Evolutionary conservation across 805 yeast genomes (phyloP).

Genomic region (Metschnikowia similis): DNA sequence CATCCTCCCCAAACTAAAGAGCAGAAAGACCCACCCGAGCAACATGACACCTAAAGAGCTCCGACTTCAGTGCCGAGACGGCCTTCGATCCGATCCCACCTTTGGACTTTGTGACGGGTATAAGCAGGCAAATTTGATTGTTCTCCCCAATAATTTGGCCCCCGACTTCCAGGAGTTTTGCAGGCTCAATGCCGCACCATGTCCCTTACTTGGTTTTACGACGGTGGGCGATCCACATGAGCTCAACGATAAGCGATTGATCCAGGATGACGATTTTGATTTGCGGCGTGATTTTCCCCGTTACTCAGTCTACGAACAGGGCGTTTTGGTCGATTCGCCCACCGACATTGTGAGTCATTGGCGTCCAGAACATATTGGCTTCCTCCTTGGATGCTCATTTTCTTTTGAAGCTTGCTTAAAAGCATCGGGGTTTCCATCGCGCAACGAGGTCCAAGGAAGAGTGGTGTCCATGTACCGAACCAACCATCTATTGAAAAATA

Average conservation of each 20-base stretch:
- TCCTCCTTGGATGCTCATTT: constrained; percentile 40
- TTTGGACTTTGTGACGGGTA: constrained; percentile 21
- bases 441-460: constrained; percentile 14
- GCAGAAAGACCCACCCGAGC: background rate
- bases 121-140: constrained; percentile 37
- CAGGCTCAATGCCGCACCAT: constrained; percentile 35
- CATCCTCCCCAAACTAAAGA: background rate
- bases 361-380: constrained; percentile 34
- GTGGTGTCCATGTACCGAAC: constrained; percentile 15
- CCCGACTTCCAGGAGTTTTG: constrained; percentile 34
- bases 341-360: constrained; percentile 26
- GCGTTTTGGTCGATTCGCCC: constrained; percentile 21
- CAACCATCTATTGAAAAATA: constrained; percentile 15
- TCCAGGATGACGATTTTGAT: constrained; percentile 19
- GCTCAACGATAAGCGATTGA: constrained; percentile 3
- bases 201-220: constrained; percentile 33
- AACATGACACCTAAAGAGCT: constrained; percentile 7
- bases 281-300: constrained; percentile 32
- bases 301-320: constrained; percentile 31
- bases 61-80: constrained; percentile 5
- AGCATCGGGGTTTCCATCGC: constrained; percentile 26
- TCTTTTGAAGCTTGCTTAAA: constrained; percentile 35
- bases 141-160: constrained; percentile 29
- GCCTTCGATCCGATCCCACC: constrained; percentile 6
- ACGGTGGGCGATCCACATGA: constrained; percentile 19